These are phyloP conservation scores for Tuber umbilicatum DNA, from an alignment of 495 filamentous ascomycete genomes.

Conservation along the genomic window DNA sequence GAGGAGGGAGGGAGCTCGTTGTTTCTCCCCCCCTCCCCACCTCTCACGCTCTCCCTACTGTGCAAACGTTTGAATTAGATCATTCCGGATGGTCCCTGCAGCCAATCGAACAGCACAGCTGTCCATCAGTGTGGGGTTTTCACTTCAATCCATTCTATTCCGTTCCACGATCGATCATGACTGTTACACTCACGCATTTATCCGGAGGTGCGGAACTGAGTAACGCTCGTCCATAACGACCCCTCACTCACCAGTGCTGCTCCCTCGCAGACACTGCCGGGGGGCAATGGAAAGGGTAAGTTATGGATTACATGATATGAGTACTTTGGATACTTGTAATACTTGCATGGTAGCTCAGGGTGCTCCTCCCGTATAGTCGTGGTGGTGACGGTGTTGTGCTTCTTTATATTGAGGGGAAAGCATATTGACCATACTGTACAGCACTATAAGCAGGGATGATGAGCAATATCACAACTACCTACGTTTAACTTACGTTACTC, in stretches of 20 bases:
- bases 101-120: not conserved
- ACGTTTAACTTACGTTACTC: not conserved
- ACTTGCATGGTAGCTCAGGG: not conserved
- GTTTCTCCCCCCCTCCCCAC: not conserved
- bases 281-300: not conserved
- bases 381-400: not conserved
- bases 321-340: not conserved
- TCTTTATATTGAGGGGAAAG: slow-evolving; percentile 1
- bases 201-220: not conserved
- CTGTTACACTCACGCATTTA: not conserved
- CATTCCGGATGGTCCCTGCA: not conserved
- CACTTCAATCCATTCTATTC: not conserved
- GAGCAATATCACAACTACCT: not conserved
- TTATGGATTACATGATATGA: not conserved
- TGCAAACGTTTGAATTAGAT: not conserved
- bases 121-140: not conserved
- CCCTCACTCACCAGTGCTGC: not conserved
- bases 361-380: not conserved
- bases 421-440: not conserved
- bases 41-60: not conserved
- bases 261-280: too few relatives aligned
- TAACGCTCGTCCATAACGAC: not conserved
- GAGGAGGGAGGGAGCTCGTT: not conserved
- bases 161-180: not conserved
- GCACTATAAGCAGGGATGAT: not conserved